Evolutionary conservation across 495 filamentous ascomycete species (phyloP).

Genomic region (Penicillium pulvis): DNA sequence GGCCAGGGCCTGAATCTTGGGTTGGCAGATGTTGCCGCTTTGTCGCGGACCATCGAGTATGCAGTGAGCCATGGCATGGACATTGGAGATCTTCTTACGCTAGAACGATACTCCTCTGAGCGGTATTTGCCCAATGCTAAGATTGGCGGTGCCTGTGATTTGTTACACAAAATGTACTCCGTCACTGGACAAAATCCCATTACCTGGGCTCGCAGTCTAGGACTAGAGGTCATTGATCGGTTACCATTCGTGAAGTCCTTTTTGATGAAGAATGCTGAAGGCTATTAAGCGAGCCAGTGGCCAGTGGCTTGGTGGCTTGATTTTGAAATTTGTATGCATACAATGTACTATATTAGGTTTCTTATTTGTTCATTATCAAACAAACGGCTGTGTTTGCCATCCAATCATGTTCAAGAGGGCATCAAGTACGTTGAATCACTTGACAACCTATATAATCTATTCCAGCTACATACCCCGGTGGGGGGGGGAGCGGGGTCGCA

Average conservation of each 20-base stretch:
- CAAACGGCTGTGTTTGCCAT: not conserved
- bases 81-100: slow-evolving; percentile 69
- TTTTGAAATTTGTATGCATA: slow-evolving; percentile 15
- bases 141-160: slow-evolving; percentile 86
- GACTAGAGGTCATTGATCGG: slow-evolving; percentile 75
- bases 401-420: not conserved
- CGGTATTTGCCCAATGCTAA: slow-evolving; percentile 82
- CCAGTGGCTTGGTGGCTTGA: not conserved
- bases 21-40: slow-evolving; percentile 78
- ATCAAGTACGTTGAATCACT: not conserved
- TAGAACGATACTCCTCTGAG: slow-evolving; percentile 78
- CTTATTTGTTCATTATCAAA: not conserved
- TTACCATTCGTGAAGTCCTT: slow-evolving; percentile 77
- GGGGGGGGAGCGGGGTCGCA: not conserved
- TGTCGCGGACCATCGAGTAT: slow-evolving; percentile 71
- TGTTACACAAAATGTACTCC: slow-evolving; percentile 90
- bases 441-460: not conserved
- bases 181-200: slow-evolving; percentile 69
- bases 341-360: slow-evolving; percentile 22
- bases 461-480: not conserved
- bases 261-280: slow-evolving; percentile 89
- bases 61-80: slow-evolving; percentile 84
- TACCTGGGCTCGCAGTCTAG: slow-evolving; percentile 73
- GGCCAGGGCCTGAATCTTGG: slow-evolving; percentile 96
- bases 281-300: slow-evolving; percentile 30